Percentiles rank a stretch among this genome's conserved stretches.
Conservation (phyloP, 768 basidiomycete species). For the Suillus hirtellus region DNA sequence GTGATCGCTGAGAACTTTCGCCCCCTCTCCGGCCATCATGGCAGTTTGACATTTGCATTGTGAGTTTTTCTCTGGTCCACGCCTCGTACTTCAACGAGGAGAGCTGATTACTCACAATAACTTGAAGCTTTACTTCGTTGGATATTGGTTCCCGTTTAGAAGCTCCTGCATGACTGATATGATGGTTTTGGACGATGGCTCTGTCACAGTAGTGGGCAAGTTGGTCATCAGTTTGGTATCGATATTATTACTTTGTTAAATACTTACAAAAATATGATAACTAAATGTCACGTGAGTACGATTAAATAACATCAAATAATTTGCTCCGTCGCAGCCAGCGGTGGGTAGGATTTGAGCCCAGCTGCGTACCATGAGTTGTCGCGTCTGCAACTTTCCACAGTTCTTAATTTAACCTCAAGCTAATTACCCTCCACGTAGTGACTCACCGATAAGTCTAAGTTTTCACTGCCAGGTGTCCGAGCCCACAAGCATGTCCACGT, state of each 20-base stretch:
- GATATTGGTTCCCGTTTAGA: background rate
- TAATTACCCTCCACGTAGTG: background rate
- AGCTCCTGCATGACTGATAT: background rate
- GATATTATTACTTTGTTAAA: background rate
- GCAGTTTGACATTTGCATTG: background rate
- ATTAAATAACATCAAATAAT: background rate
- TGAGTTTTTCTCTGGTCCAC: constrained; percentile 5
- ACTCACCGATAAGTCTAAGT: background rate
- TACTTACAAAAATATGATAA: background rate
- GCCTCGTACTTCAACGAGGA: background rate
- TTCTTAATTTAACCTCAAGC: background rate
- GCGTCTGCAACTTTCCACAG: background rate
- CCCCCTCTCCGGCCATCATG: background rate
- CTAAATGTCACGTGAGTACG: background rate
- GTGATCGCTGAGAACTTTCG: background rate
- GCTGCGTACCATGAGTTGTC: background rate
- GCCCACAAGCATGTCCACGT: background rate
- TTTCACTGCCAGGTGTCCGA: background rate
- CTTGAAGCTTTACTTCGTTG: constrained; percentile 2
- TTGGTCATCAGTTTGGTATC: background rate
- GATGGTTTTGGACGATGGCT: background rate
- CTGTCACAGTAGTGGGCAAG: background rate
- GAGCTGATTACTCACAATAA: constrained; percentile 5
- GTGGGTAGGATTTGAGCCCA: background rate
- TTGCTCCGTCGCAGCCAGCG: background rate